Evolutionary conservation across 2,329 filamentous ascomycete genomes (phyloP), one percentile per base, ranked within the genome.

Genomic region (Colletotrichum kahawae): DNA sequence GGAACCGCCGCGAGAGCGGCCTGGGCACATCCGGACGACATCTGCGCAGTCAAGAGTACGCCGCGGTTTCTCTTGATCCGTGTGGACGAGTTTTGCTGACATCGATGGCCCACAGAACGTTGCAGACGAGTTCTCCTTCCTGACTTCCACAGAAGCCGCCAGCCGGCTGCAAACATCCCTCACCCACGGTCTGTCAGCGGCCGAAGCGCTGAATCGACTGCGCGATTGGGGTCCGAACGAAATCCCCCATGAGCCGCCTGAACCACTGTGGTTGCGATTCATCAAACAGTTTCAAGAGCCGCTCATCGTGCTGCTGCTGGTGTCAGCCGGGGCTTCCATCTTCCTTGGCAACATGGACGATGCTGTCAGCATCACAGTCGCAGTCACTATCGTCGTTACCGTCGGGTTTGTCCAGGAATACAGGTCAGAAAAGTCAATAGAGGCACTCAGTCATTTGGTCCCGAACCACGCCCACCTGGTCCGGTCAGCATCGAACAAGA

Each of bases 371-470:
- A 99, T 99, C 81, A 94, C 96, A 0, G 93, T 98, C 36, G 97
- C 97, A 3, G 97, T 99, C 27, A 98, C 96, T 31, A 99, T 99
- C 79, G 97, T 99, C 7, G 96, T 99, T 29, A 94, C 94, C 0
- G 97, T 99, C 56, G 97, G 96, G 3, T 99, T 99, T 79, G 92
- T 98, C 67, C 97, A 99, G 83, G 97, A 99, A 85, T 99, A 99
- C 83, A 91, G 97, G 74, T 98, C 97, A 9, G 97, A 99, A 83
- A 97, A 99, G 85, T 98, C 96, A 4, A 92, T 99, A 78, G 97
- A 99, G 84, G 97, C 97, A 24, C 88, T 99, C 79, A 98, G 94
- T 81, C 95, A 97, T 80, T 88, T 99, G 31, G 96, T 99, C 0
- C 97, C 97, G 33, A 97, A 98, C 83, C 95, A 96, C 82, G 97